Percentiles rank a stretch among this genome's conserved stretches.
Conservation (phyloP, 164 flowering plant species). For the Macadamia integrifolia region DNA sequence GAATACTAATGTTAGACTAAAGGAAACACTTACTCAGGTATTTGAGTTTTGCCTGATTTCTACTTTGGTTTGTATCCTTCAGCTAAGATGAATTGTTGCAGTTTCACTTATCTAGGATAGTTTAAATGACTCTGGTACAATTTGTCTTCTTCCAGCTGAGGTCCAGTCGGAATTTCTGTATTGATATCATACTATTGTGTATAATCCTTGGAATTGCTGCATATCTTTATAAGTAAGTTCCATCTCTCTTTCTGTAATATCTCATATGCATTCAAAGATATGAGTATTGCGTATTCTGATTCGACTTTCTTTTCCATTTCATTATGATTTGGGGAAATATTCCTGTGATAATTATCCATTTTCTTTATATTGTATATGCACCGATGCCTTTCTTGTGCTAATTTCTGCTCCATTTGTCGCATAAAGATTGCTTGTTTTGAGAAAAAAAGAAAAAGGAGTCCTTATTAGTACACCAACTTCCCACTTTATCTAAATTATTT, state of each 20-base stretch:
- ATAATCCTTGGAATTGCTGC: constrained; percentile 92
- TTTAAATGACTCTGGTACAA: background rate
- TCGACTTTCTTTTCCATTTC: too few species aligned
- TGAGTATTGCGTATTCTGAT: too few species aligned
- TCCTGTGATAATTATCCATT: too few species aligned
- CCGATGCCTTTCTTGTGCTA: too few species aligned
- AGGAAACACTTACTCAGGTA: constrained; percentile 88
- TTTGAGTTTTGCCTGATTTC: constrained; percentile 10
- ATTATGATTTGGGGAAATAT: background rate
- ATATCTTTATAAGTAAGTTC: constrained; percentile 88
- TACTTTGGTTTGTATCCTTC: background rate
- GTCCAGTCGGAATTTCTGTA: constrained; percentile 90
- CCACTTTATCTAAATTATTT: too few species aligned
- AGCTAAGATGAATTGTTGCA: background rate
- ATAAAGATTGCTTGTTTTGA: too few species aligned
- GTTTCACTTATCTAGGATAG: background rate
- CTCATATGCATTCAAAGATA: background rate
- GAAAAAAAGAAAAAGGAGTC: too few species aligned
- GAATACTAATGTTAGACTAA: constrained; percentile 95
- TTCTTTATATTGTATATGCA: too few species aligned
- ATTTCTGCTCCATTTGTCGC: too few species aligned
- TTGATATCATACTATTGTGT: constrained; percentile 80
- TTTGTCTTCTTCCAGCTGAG: constrained; percentile 59
- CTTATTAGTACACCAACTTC: too few species aligned
- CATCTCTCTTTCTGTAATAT: background rate